Conservation (phyloP, 2,329 filamentous ascomycete genomes). For the Hymenoscyphus fructigenus region DNA sequence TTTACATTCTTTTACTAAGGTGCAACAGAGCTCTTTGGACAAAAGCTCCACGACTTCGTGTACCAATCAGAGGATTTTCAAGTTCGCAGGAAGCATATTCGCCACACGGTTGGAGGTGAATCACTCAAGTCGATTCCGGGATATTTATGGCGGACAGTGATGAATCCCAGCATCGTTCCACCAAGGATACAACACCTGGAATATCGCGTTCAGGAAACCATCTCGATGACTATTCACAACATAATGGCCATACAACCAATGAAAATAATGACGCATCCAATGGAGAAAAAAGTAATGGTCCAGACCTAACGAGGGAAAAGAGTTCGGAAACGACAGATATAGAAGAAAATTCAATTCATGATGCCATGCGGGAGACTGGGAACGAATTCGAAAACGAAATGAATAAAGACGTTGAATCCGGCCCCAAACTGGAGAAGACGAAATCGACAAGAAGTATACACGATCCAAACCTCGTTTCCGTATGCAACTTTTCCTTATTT, state of each 20-base stretch:
- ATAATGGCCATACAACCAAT: not conserved
- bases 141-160: not conserved
- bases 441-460: constrained; percentile 8
- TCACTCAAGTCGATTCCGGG: no score
- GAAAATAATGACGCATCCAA: not conserved
- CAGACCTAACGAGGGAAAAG: constrained; percentile 4
- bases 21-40: not conserved
- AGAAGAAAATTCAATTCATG: constrained; percentile 6
- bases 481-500: no score
- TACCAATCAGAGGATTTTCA: not conserved
- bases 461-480: constrained; percentile 20
- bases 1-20: not conserved
- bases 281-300: constrained; percentile 4
- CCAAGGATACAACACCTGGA: not conserved
- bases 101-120: not conserved
- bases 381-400: constrained; percentile 16
- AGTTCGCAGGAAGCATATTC: not conserved
- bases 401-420: constrained; percentile 14
- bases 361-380: constrained; percentile 15
- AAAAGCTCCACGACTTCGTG: not conserved
- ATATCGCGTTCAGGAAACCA: constrained; percentile 6
- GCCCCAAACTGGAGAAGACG: constrained; percentile 13
- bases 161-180: no score
- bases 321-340: not conserved
- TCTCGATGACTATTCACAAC: constrained; percentile 10